These are phyloP conservation scores for Terfezia boudieri DNA, from an alignment of 495 filamentous ascomycete species.

Conservation along the genomic window DNA sequence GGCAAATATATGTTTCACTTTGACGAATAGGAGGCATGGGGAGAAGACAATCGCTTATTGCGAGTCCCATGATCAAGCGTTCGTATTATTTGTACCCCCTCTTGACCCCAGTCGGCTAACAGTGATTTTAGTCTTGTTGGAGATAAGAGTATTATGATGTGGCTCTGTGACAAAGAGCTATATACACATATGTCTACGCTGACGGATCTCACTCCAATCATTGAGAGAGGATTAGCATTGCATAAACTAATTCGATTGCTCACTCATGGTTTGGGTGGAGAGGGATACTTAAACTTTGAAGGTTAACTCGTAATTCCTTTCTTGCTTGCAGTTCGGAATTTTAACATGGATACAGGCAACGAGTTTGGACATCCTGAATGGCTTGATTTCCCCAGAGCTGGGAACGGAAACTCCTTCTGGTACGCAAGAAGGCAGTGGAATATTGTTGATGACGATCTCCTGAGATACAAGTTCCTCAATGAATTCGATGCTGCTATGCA, in stretches of 20 bases:
- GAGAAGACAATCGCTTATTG: slow-evolving; percentile 98
- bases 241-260: slow-evolving; percentile 95
- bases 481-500: slow-evolving; percentile 92
- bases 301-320: slow-evolving; percentile 22
- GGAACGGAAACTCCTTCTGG: slow-evolving; percentile 91
- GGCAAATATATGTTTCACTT: slow-evolving; percentile 54
- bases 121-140: slow-evolving; percentile 51
- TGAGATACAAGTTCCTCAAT: slow-evolving; percentile 83
- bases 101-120: background rate
- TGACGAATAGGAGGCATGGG: slow-evolving; percentile 81
- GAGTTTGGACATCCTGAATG: slow-evolving; percentile 98
- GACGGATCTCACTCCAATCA: slow-evolving; percentile 63
- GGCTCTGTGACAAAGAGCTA: slow-evolving; percentile 90
- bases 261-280: slow-evolving; percentile 84
- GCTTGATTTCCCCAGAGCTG: slow-evolving; percentile 91
- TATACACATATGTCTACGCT: slow-evolving; percentile 93
- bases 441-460: slow-evolving; percentile 59
- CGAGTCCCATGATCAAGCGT: slow-evolving; percentile 97
- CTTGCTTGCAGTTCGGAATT: background rate
- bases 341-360: slow-evolving; percentile 26
- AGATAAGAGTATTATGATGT: slow-evolving; percentile 90
- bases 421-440: slow-evolving; percentile 92
- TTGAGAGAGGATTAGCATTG: slow-evolving; percentile 71
- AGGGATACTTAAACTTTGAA: slow-evolving; percentile 96
- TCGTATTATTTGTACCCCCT: slow-evolving; percentile 22